phyloP scores from a whole-genome alignment of 306 rosid genomes.

The Biancaea sappan region DNA sequence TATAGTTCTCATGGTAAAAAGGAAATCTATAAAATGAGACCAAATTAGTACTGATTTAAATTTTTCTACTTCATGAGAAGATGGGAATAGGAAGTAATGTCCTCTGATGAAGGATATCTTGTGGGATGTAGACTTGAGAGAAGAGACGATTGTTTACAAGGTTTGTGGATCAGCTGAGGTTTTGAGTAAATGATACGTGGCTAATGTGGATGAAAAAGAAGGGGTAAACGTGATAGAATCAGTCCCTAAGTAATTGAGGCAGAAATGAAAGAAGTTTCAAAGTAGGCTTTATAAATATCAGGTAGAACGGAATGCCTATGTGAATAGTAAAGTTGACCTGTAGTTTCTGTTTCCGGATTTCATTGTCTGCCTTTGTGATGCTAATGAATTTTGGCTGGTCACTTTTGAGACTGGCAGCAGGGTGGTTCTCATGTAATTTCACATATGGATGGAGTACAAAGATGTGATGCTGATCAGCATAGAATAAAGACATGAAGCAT shows the following conservation, averaged over 20 bases:
- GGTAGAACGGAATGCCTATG: constrained; percentile 9
- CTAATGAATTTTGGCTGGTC: constrained; percentile 12
- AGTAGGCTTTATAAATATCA: constrained; percentile 9
- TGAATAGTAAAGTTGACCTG: constrained; percentile 8
- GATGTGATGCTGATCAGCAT: constrained; percentile 15
- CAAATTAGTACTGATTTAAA: not conserved
- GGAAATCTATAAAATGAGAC: constrained; percentile 1
- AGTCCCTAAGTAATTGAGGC: constrained; percentile 10
- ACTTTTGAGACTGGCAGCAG: constrained; percentile 13
- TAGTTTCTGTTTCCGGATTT: constrained; percentile 1
- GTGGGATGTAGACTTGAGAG: constrained; percentile 13
- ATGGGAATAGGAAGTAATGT: constrained; percentile 4
- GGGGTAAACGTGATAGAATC: not conserved
- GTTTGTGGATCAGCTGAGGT: not conserved
- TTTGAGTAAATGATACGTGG: not conserved
- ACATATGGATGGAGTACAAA: constrained; percentile 13
- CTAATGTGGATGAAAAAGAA: not conserved
- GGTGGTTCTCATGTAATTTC: constrained; percentile 26
- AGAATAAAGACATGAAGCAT: not conserved
- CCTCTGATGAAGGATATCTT: not conserved
- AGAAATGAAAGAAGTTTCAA: not conserved
- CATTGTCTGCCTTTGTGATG: constrained; percentile 20
- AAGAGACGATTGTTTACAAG: not conserved
- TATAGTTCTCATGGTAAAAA: constrained; percentile 11
- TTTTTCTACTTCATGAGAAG: not conserved